Conservation (phyloP, 495 filamentous ascomycete species). For the Sabuloglossum arenarium region DNA sequence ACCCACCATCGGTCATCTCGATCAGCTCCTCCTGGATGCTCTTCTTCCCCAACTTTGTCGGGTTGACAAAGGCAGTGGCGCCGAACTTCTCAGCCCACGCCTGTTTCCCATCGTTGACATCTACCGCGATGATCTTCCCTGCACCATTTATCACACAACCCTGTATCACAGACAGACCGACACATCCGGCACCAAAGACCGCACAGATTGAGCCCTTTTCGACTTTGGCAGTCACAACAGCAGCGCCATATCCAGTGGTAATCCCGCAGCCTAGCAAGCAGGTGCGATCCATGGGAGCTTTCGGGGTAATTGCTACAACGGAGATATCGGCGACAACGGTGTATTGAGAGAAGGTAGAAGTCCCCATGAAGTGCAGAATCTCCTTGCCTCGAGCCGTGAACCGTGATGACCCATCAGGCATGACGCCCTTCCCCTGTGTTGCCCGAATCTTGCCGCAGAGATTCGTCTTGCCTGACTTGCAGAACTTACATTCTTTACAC, state of each 20-base stretch:
- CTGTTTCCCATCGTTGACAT: slow-evolving; percentile 86
- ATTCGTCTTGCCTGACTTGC: slow-evolving; percentile 97
- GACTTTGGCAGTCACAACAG: slow-evolving; percentile 74
- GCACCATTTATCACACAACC: slow-evolving; percentile 80
- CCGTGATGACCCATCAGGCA: slow-evolving; percentile 92
- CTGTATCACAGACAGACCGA: slow-evolving; percentile 86
- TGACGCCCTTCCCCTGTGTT: slow-evolving; percentile 86
- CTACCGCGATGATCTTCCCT: slow-evolving; percentile 80
- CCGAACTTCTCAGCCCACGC: slow-evolving; percentile 85
- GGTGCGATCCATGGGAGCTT: slow-evolving; percentile 89
- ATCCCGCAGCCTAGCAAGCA: slow-evolving; percentile 95
- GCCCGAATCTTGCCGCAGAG: slow-evolving; percentile 98
- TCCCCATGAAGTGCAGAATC: slow-evolving; percentile 97
- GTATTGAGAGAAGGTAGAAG: slow-evolving; percentile 95
- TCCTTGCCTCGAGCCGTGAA: slow-evolving; percentile 89
- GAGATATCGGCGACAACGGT: slow-evolving; percentile 98
- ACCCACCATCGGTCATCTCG: slow-evolving; percentile 97
- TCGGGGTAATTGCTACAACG: slow-evolving; percentile 74
- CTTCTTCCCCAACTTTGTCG: slow-evolving; percentile 51
- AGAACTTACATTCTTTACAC: slow-evolving; percentile 97
- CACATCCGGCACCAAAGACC: slow-evolving; percentile 88
- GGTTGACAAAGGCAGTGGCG: slow-evolving; percentile 93
- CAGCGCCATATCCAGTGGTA: slow-evolving; percentile 94
- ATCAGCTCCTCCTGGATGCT: slow-evolving; percentile 77
- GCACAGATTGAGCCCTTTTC: slow-evolving; percentile 83